Base-by-base conservation (phyloP, 2,329 filamentous ascomycete species). In the Blastomyces emzantsi region DNA sequence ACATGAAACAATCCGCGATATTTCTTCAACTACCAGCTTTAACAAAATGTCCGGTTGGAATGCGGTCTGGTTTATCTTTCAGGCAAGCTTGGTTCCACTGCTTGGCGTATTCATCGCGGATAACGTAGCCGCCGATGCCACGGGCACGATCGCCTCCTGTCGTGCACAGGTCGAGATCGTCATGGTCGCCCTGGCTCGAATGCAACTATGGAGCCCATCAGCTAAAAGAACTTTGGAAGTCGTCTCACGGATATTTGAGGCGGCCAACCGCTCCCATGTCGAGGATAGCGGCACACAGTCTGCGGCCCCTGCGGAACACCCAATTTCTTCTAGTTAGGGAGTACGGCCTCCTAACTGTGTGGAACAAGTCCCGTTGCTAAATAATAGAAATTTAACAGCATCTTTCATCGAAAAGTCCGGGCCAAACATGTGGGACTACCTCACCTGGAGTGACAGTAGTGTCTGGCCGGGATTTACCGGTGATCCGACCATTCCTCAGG, bases 1-100 rank as follows among this genome's bases (percentile, higher is more conserved):
- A 9, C 85, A 84, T 66, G 82, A 86, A 66, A 87, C 87, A 0
- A 90, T 92, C 66, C 83, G 87, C 64, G 88, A 91, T 65, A 90
- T 92, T 66, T 82, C 85, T 13, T 79, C 81, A 28, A 87, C 89
- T 66, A 90, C 88, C 77, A 83, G 84, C 56, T 83, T 85, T 56
- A 89, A 90, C 71, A 85, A 91, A 71, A 89, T 92, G 77, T 85
- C 85, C 0, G 89, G 89, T 9, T 92, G 89, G 89, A 90, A 90
- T 72, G 89, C 87, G 0, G 88, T 90, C 2, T 92, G 89, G 88
- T 88, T 91, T 75, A 82, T 90, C 64, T 92, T 90, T 76, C 89
- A 92, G 73, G 88, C 89, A 0, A 85, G 85, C 66, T 90, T 92
- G 86, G 86, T 92, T 9, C 89, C 89, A 0, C 81, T 93, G 1